Base-by-base conservation (phyloP, 768 basidiomycete species). In the Coprinopsis sp. region DNA sequence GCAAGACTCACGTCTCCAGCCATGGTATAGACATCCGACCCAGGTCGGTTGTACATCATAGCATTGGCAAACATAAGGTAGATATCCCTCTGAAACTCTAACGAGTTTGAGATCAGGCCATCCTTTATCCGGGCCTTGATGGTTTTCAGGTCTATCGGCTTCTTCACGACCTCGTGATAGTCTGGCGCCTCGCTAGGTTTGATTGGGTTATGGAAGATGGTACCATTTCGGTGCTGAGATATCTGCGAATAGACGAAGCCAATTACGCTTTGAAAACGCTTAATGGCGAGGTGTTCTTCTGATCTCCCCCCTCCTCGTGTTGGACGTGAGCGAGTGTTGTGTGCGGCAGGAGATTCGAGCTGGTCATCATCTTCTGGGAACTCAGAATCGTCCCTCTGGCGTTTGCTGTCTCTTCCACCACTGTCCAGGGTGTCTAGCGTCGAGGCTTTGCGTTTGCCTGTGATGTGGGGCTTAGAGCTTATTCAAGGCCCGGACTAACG, bases 1-100 rank as follows among this genome's bases (percentile, higher is more conserved):
- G 24, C 46, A n/a, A 34, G 11, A 60, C 85, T 65, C 59, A 93
- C 92, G 72, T 93, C 90, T 61, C 91, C 82, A 5, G 94, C 90
- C 89, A 94, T 95, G 43, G 72, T 74, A 52, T 84, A 81, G n/a
- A 95, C 84, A 59, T 91, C 88, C 13, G 85, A 87, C 3, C 81
- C 81, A 1, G 90, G 87, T 37, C 84, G 72, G 54, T 98, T 98
- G 63, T 92, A 98, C 87, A 97, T 91, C 81, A 95, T 85, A 4
- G 95, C 90, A 63, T 98, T 97, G 6, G 91, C 88, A 64, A 96
- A 95, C 86, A 97, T 95, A 51, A 96, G 72, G 59, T 81, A 85
- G 8, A 94, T 78, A 56, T 96, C 95, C 52, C 91, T 74, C 60
- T 94, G 87, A 57, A 86, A 96, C 60, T 97, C 92, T 25, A 85